A percentile compares a stretch with the other conserved stretches of the same genome.
phyloP scores from a whole-genome alignment of 306 rosid species.

The Castanea crenata region DNA sequence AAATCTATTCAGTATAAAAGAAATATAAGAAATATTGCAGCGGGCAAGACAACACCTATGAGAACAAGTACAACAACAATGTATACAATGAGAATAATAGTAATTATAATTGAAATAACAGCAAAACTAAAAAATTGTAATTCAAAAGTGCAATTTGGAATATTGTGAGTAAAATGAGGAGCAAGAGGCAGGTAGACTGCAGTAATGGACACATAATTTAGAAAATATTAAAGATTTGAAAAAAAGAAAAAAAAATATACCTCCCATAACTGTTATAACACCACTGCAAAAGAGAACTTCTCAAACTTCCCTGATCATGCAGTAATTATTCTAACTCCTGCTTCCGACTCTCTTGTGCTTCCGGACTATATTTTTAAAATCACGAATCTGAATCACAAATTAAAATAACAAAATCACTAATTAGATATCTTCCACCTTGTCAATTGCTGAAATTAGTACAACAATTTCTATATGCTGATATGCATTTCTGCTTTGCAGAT shows the following conservation, averaged over 20 bases:
- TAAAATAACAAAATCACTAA: conserved; percentile 18
- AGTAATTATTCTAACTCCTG: conserved; percentile 74
- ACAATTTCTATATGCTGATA: neutral
- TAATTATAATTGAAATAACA: neutral
- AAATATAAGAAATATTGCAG: conserved; percentile 6
- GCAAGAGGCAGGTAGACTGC: neutral
- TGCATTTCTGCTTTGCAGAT: conserved; percentile 12
- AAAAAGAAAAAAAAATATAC: conserved; percentile 31
- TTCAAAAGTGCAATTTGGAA: neutral
- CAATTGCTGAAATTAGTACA: conserved; percentile 3
- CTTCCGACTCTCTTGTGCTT: conserved; percentile 73
- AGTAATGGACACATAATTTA: neutral
- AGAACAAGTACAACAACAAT: neutral
- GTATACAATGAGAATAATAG: neutral
- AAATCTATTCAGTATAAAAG: conserved; percentile 13
- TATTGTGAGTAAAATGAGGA: neutral
- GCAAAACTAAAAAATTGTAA: conserved; percentile 8
- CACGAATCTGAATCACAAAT: conserved; percentile 67
- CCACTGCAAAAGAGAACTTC: conserved; percentile 89
- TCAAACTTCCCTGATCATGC: conserved; percentile 77
- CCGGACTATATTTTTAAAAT: conserved; percentile 83
- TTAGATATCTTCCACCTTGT: conserved; percentile 17
- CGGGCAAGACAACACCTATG: neutral
- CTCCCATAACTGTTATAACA: conserved; percentile 93
- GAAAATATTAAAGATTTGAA: neutral